phyloP scores from a whole-genome alignment of 208 protist species.

The Dictyostelium gargantuum region DNA sequence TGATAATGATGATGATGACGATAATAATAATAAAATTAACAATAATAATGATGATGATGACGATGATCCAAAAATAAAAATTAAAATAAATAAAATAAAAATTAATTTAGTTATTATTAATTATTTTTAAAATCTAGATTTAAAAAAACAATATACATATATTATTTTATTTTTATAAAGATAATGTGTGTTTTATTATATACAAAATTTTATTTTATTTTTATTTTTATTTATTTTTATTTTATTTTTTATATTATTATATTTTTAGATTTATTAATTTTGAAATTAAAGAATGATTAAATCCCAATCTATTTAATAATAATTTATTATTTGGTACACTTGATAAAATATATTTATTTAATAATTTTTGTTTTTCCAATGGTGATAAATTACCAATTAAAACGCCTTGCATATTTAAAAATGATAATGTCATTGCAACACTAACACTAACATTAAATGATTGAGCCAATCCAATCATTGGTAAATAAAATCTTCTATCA shows the following conservation, averaged over 20 bases:
- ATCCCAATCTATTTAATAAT: background rate
- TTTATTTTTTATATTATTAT: background rate
- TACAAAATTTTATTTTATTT: background rate
- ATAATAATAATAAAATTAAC: background rate
- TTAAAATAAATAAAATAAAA: too few relatives aligned
- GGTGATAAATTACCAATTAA: background rate
- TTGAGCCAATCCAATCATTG: slow-evolving; percentile 41
- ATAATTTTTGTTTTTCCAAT: background rate
- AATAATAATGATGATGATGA: too few relatives aligned
- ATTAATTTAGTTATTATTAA: too few relatives aligned
- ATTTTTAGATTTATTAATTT: background rate
- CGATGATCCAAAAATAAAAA: too few relatives aligned
- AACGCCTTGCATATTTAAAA: slow-evolving; percentile 3
- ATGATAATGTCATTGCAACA: slow-evolving; percentile 21
- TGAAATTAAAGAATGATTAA: background rate
- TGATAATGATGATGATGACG: background rate
- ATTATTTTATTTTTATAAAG: too few relatives aligned
- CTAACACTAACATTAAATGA: slow-evolving; percentile 41
- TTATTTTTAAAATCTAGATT: too few relatives aligned
- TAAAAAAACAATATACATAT: too few relatives aligned
- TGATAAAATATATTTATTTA: background rate
- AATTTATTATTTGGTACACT: background rate
- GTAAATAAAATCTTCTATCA: slow-evolving; percentile 18
- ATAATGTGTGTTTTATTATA: too few relatives aligned
- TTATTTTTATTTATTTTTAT: background rate